A percentile compares a stretch with the other conserved stretches of the same genome.
Conservation (phyloP, 306 rosid genomes). For the Sesbania bispinosa region DNA sequence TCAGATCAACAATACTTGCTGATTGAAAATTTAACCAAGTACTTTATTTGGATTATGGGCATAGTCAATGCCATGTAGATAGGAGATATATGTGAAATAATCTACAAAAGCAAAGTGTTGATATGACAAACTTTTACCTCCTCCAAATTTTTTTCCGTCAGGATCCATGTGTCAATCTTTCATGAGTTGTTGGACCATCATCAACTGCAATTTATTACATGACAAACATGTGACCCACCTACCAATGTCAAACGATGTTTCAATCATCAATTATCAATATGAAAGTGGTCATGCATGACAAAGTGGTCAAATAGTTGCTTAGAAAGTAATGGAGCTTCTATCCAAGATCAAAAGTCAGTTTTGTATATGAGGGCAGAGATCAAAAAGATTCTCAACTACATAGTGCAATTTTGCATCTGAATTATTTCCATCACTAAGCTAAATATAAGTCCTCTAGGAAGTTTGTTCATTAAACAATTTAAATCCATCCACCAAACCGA, state of each 20-base stretch:
- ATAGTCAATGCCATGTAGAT: not conserved
- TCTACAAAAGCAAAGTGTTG: not conserved
- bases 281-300: not conserved
- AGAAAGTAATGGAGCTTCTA: not conserved
- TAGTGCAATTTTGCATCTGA: not conserved
- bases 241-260: conserved; percentile 14
- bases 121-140: conserved; percentile 48
- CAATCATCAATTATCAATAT: not conserved
- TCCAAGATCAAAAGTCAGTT: not conserved
- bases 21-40: not conserved
- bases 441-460: too few relatives aligned
- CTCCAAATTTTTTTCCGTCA: conserved; percentile 75
- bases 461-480: too few relatives aligned
- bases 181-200: conserved; percentile 32
- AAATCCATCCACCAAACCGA: too few relatives aligned
- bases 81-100: not conserved
- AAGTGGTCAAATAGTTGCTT: not conserved
- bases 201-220: conserved; percentile 52
- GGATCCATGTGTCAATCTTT: conserved; percentile 69
- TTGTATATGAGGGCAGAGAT: not conserved
- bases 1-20: not conserved
- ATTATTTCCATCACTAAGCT: too few relatives aligned
- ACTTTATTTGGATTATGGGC: not conserved
- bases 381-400: not conserved
- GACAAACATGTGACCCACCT: not conserved